Conservation (phyloP, 371 early-diverging fungal genomes). For the Apophysomyces trapeziformis region DNA sequence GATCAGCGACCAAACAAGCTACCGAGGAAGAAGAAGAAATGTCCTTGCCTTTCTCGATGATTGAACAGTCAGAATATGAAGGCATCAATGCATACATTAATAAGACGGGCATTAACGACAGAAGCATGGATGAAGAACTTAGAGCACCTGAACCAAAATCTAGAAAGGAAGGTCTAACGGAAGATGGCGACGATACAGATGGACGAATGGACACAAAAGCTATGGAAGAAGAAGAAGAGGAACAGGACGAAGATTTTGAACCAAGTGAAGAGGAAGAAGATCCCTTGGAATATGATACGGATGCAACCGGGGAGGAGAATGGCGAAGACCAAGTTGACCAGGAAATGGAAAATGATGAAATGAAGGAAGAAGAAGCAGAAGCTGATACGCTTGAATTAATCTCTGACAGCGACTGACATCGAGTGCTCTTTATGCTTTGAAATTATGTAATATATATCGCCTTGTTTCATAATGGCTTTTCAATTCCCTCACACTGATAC, state of each 20-base stretch:
- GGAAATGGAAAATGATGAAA: not conserved
- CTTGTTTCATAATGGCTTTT: no score
- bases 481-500: no score
- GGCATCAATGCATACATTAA: constrained; percentile 54
- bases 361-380: not conserved
- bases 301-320: constrained; percentile 10
- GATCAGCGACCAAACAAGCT: constrained; percentile 13
- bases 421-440: not conserved
- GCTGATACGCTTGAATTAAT: not conserved
- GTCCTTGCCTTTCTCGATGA: constrained; percentile 56
- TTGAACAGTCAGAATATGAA: constrained; percentile 57
- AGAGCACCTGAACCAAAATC: constrained; percentile 31
- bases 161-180: constrained; percentile 8
- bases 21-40: constrained; percentile 30
- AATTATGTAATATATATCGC: no score
- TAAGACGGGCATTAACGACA: constrained; percentile 41
- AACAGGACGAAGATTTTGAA: constrained; percentile 35
- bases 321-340: constrained; percentile 1
- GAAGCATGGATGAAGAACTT: constrained; percentile 47
- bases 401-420: not conserved
- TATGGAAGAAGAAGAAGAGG: constrained; percentile 33
- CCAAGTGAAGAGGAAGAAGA: constrained; percentile 46
- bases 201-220: constrained; percentile 14
- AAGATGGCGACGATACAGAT: constrained; percentile 1
- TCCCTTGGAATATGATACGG: constrained; percentile 49